Percentiles rank a stretch among this genome's conserved stretches.
These are phyloP conservation scores for Mucor sp. DNA, from an alignment of 371 early-diverging fungal genomes.

Conservation along the genomic window DNA sequence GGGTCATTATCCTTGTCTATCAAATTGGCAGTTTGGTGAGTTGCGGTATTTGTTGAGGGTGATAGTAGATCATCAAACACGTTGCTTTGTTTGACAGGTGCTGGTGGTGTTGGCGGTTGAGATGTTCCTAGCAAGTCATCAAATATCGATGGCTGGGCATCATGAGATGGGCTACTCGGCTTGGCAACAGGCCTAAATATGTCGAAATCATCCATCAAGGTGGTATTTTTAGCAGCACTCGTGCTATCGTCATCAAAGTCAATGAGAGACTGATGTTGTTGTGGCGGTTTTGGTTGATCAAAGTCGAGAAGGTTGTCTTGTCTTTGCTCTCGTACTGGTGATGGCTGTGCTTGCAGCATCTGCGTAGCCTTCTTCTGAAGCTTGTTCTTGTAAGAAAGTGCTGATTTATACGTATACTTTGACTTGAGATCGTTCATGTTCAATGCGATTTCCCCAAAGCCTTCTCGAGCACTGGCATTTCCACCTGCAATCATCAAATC, in stretches of 20 bases:
- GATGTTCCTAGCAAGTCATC: conserved; percentile 4
- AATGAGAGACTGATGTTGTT: conserved; percentile 7
- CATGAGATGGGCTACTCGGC: background rate
- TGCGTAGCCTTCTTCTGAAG: conserved; percentile 60
- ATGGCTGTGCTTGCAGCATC: conserved; percentile 14
- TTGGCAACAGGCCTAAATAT: conserved; percentile 12
- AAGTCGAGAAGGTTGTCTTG: conserved; percentile 10
- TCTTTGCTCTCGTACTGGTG: background rate
- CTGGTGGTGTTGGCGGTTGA: background rate
- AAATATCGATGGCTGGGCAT: background rate
- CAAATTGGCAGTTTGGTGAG: background rate
- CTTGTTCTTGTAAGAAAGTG: conserved; percentile 79
- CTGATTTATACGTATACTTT: conserved; percentile 80
- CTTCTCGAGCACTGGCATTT: conserved; percentile 77
- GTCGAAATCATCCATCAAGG: conserved; percentile 12
- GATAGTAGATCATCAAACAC: conserved; percentile 4
- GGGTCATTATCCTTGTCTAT: background rate
- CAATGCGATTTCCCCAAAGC: conserved; percentile 65
- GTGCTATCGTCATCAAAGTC: conserved; percentile 1
- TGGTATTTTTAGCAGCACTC: background rate
- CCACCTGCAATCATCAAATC: conserved; percentile 88
- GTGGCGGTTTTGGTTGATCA: background rate
- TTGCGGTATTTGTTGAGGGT: background rate
- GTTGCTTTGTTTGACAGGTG: background rate
- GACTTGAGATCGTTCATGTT: conserved; percentile 69